Evolutionary conservation across 2,329 filamentous ascomycete species (phyloP), one percentile per base, ranked within the genome.

Genomic region (Seiridium cupressi): DNA sequence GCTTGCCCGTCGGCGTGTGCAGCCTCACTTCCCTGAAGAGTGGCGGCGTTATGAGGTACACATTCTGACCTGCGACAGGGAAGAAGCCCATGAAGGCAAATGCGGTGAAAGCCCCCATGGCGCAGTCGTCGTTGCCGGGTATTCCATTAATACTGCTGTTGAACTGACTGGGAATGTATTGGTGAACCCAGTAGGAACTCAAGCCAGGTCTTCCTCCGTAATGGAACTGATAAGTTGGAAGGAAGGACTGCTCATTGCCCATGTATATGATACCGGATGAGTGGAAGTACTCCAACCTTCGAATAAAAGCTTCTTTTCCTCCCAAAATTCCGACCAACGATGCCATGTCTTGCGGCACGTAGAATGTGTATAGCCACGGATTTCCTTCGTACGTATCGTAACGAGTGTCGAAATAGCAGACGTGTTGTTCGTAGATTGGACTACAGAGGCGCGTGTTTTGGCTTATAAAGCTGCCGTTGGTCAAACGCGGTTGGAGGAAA

Each of bases 301-400:
- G 73, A 51, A 82, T 74, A 69, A 91, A 91, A 5, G 68, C 69
- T 0, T 81, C 75, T 0, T 74, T 74, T 0, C 89, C 89, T 38
- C 89, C 89, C 55, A 91, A 80, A 66, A 4, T 66, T 61, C 4
- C 70, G 73, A 54, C 73, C 64, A 59, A 73, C 73, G 40, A 63
- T 13, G 70, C 72, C 61, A 73, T 73, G 44, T 82, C 77, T 3
- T 82, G 77, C 55, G 78, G 78, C 47, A 88, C 81, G 64, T 96
- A 90, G 0, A 79, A 81, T 0, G 93, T 83, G 32, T 81, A 84
- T 5, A 97, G 79, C 93, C 94, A 98, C 4, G 77, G 76, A 57
- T 72, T 75, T 54, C 77, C 77, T 65, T 80, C 78, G 68, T 80
- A 80, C 5, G 77, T 79, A 42, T 72, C 71, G 47, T 68, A 67